Evolutionary conservation across 192 early-diverging fungal genomes (phyloP).

Genomic region (Kickxella alabastrina): DNA sequence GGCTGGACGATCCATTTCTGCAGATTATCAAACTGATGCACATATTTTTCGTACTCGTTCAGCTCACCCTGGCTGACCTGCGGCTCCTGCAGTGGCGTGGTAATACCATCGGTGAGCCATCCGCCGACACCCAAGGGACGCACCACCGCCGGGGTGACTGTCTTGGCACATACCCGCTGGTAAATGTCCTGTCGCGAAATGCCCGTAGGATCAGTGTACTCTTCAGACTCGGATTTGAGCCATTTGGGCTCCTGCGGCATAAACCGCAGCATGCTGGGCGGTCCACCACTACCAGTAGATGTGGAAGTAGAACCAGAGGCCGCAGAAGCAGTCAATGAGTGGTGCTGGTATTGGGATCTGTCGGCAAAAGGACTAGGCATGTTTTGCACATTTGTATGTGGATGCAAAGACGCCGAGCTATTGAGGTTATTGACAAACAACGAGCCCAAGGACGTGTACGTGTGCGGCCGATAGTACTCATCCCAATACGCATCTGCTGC

Average conservation of each 20-base stretch:
- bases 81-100: conserved; percentile 54
- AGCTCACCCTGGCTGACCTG: conserved; percentile 47
- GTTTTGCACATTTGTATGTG: conserved; percentile 15
- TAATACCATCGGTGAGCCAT: conserved; percentile 49
- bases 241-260: conserved; percentile 42
- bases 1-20: conserved; percentile 44
- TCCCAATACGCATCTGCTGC: conserved; percentile 70
- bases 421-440: conserved; percentile 87
- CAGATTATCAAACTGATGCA: conserved; percentile 48
- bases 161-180: conserved; percentile 40
- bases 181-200: conserved; percentile 29
- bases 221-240: conserved; percentile 36
- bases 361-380: conserved; percentile 41
- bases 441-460: conserved; percentile 69
- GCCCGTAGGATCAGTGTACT: conserved; percentile 28
- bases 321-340: no score
- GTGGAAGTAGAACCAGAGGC: no score
- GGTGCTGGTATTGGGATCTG: conserved; percentile 2
- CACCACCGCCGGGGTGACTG: conserved; percentile 16
- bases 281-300: no score
- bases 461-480: conserved; percentile 82
- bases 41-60: conserved; percentile 61
- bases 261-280: no score
- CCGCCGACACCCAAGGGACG: conserved; percentile 43
- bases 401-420: conserved; percentile 57